Evolutionary conservation across 2,329 filamentous ascomycete genomes (phyloP), one percentile per base, ranked within the genome.

Genomic region (Fusarium beomiforme): DNA sequence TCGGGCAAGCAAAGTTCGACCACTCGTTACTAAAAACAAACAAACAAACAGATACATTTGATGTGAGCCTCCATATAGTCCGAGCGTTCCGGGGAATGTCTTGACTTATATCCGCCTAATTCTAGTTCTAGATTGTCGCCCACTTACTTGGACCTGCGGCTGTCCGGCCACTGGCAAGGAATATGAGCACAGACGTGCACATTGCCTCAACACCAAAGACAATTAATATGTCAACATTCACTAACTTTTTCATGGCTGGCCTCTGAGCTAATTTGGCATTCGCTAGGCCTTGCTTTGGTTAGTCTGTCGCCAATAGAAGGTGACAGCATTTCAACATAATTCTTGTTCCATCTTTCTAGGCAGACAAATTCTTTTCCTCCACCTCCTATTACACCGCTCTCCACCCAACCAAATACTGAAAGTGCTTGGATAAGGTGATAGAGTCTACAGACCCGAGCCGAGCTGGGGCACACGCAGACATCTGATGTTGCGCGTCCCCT

Each of bases 281-380:
- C 49, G 53, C 61, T 56, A 42, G 49, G 71, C 59, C 70, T 74
- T 75, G 72, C 74, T 73, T 72, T 74, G 73, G 65, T 43, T 37
- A 47, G 34, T 33, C 42, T 57, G 64, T 47, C 54, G 56, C 63
- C 56, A 50, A 24, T 49, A n/a, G 47, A 54, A 36, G 47, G 54
- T 39, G 33, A 26, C 56, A 51, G n/a, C 23, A 29, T 64, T 31
- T 29, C 23, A 13, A 26, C 9, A n/a, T 33, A 31, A 23, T 23
- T 36, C 63, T 46, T 39, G 61, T 67, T 61, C 49, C 57, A 74
- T 70, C 54, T 66, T 54, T 63, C 54, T 68, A 75, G 74, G 74
- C 74, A 76, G 74, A 76, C 59, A 46, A 57, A 72, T 76, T 74
- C 55, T 70, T 44, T 56, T 39, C 44, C 57, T 56, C 49, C 58